Percentiles rank a stretch among this genome's conserved stretches.
Evolutionary conservation across 1,284 basidiomycete species (phyloP).

Genomic region (Thelephora terrestris): DNA sequence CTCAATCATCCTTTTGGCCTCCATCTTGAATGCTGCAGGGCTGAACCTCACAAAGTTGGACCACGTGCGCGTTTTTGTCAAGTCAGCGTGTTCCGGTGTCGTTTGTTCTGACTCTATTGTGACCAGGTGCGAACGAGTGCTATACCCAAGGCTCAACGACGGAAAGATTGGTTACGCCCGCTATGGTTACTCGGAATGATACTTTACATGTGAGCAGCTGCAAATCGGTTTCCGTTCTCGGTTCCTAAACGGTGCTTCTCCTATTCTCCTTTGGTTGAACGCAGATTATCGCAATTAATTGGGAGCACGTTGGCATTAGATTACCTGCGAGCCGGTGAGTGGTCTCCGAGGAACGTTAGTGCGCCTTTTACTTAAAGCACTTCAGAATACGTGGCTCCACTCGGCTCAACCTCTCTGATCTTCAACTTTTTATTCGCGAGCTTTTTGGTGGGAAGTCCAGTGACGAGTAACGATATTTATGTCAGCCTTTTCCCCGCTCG

Average conservation of each 20-base stretch:
- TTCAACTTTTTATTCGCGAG: conserved; percentile 86
- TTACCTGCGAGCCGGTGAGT: conserved; percentile 72
- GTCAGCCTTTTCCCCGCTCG: conserved; percentile 29
- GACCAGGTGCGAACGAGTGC: conserved; percentile 55
- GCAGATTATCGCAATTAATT: conserved; percentile 72
- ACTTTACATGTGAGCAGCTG: conserved; percentile 52
- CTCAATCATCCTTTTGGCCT: conserved; percentile 67
- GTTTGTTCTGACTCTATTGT: background rate
- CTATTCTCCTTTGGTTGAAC: background rate
- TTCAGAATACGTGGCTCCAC: conserved; percentile 74
- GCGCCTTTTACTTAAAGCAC: background rate
- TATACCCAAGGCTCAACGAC: conserved; percentile 58
- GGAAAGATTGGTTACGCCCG: conserved; percentile 66
- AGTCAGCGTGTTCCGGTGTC: background rate
- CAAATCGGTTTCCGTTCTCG: background rate
- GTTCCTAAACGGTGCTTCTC: background rate
- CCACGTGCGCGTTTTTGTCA: conserved; percentile 41
- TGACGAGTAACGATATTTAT: conserved; percentile 72
- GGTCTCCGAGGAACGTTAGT: background rate
- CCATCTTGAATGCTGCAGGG: conserved; percentile 76
- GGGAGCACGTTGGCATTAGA: conserved; percentile 79
- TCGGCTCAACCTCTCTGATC: conserved; percentile 76
- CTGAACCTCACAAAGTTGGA: conserved; percentile 79
- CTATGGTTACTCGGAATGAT: conserved; percentile 79
- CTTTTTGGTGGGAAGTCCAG: conserved; percentile 73